phyloP scores from a whole-genome alignment of 495 filamentous ascomycete species.

The Aspergillus ellipticus region DNA sequence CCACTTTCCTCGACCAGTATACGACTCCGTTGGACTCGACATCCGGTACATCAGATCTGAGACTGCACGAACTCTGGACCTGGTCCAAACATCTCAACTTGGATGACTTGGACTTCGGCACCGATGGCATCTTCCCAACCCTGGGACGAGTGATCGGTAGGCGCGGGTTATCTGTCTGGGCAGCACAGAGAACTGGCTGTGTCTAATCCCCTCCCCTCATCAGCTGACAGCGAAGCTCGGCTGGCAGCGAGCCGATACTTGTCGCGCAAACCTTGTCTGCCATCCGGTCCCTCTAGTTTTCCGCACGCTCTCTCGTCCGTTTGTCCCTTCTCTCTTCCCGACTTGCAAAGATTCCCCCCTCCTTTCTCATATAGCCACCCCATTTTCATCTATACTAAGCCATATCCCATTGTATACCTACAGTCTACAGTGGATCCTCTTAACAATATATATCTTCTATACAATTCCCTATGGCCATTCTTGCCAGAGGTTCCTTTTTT shows the following conservation, averaged over 20 bases:
- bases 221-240: slow-evolving; percentile 3
- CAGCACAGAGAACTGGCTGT: slow-evolving; percentile 16
- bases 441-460: too few relatives aligned
- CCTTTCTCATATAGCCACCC: too few relatives aligned
- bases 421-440: too few relatives aligned
- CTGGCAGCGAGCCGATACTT: background rate
- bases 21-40: slow-evolving; percentile 29
- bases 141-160: slow-evolving; percentile 71
- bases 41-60: slow-evolving; percentile 15
- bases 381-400: too few relatives aligned
- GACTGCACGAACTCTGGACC: slow-evolving; percentile 65
- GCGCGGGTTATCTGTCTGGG: slow-evolving; percentile 78
- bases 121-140: slow-evolving; percentile 77
- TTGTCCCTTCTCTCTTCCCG: background rate
- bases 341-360: too few relatives aligned
- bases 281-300: background rate
- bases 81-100: slow-evolving; percentile 76
- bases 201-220: slow-evolving; percentile 1
- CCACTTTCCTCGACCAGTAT: slow-evolving; percentile 66
- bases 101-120: slow-evolving; percentile 86
- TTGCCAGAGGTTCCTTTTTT: too few relatives aligned
- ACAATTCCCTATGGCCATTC: too few relatives aligned
- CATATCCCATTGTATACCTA: too few relatives aligned
- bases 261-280: too few relatives aligned
- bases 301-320: too few relatives aligned